Base-by-base conservation (phyloP, 2,329 filamentous ascomycete genomes). In the Alternaria panax region DNA sequence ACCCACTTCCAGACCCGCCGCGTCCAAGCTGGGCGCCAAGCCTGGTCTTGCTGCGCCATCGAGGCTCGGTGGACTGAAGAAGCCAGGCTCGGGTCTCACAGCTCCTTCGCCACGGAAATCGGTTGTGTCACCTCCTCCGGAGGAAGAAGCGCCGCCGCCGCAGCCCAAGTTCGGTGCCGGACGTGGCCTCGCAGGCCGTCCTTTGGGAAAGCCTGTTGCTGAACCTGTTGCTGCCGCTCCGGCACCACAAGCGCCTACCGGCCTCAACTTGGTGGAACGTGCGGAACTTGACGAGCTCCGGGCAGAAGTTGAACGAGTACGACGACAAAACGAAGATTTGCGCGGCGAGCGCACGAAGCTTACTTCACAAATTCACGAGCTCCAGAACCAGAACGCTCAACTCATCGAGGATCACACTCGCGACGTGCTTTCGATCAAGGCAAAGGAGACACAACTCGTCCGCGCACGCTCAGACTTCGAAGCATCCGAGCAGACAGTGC, bases 331-430 rank as follows among this genome's bases (percentile, higher is more conserved):
- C 9, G 92, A 97, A 54, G 93, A 97, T 43, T 82, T 93, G 68
- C 88, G 92, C 54, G 87, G 92, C 46, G 94, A 97, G 74, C 89
- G 92, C 63, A 87, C 89, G 58, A 93, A 90, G 72, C 85, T 97
- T 48, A 86, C 88, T 60, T 95, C 92, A 0, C 92, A 97, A 76
- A 90, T 98, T 41, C 90, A 94, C 68, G 95, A 98, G 79, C 85
- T 99, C 28, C 96, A 97, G 80, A 96, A 97, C 71, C 92, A 97
- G 76, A 99, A 99, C 72, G 95, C 95, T 24, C 91, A 95, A 64
- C 84, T 99, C 32, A 99, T 99, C 62, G 95, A 99, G 79, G 94
- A 98, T 71, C 94, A 98, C 77, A 99, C 95, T 0, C 87, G 94
- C 47, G 94, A 99, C 71, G 92, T 97, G 0, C 84, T 99, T 41